Percentiles rank a stretch among this genome's conserved stretches.
phyloP scores from a whole-genome alignment of 768 basidiomycete genomes.

The Epithele typhae region DNA sequence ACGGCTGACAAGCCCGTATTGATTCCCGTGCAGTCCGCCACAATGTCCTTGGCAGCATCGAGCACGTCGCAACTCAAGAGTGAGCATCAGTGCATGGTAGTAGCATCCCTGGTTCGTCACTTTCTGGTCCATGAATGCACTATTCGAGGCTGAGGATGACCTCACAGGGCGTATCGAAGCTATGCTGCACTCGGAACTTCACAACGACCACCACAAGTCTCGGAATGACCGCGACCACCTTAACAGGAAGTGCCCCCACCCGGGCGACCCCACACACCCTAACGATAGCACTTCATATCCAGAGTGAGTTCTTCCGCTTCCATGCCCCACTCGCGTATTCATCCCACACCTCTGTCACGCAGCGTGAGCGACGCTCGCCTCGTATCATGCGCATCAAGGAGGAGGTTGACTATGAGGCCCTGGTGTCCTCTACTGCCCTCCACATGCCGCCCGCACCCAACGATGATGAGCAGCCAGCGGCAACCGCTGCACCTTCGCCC shows the following conservation, averaged over 20 bases:
- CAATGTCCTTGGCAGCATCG: too few relatives aligned
- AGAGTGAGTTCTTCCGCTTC: conserved; percentile 37
- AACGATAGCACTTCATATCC: conserved; percentile 38
- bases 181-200: too few relatives aligned
- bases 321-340: conserved; percentile 1
- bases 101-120: too few relatives aligned
- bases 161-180: too few relatives aligned
- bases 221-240: conserved; percentile 12
- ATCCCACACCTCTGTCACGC: conserved; percentile 16
- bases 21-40: too few relatives aligned
- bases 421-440: conserved; percentile 30
- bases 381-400: conserved; percentile 52
- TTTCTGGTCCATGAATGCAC: too few relatives aligned
- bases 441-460: conserved; percentile 12
- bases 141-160: too few relatives aligned
- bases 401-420: conserved; percentile 52
- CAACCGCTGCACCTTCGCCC: conserved; percentile 26
- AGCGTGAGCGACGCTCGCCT: conserved; percentile 41
- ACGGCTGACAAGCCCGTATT: too few relatives aligned
- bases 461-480: background rate
- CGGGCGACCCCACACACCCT: conserved; percentile 16
- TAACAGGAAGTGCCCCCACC: conserved; percentile 25
- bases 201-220: conserved; percentile 17
- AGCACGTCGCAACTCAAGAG: too few relatives aligned
- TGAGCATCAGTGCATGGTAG: too few relatives aligned